Conservation (phyloP, 176 grass and related monocot genomes). For the Canna indica region DNA sequence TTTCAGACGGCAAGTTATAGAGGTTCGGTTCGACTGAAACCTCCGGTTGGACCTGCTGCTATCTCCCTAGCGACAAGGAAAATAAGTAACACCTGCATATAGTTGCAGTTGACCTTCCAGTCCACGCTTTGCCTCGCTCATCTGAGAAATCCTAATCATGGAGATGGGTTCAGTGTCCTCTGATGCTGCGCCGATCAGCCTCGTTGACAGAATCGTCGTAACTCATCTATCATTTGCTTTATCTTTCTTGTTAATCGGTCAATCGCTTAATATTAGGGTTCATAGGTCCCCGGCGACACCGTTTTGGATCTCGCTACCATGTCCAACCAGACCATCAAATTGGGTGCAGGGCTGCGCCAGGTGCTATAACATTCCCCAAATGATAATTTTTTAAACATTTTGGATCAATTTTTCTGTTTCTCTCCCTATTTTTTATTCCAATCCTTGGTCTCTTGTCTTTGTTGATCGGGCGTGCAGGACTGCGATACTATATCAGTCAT, state of each 20-base stretch:
- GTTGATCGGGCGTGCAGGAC: slow-evolving; percentile 30
- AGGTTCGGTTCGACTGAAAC: too few species aligned
- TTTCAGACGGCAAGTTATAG: too few species aligned
- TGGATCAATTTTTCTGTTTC: not conserved
- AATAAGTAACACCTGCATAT: not conserved
- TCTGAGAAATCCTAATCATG: not conserved
- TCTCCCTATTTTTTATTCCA: not conserved
- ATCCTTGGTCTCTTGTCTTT: not conserved
- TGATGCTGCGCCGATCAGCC: not conserved
- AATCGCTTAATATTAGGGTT: not conserved
- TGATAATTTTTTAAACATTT: not conserved
- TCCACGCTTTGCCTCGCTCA: not conserved
- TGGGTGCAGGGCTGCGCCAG: slow-evolving; percentile 65
- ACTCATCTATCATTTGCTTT: not conserved
- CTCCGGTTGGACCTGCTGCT: too few species aligned
- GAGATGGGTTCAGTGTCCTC: not conserved
- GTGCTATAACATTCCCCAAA: slow-evolving; percentile 23
- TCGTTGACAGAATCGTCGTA: slow-evolving; percentile 2
- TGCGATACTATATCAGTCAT: slow-evolving; percentile 59
- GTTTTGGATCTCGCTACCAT: slow-evolving; percentile 65
- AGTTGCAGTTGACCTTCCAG: too few species aligned
- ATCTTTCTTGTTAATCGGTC: not conserved
- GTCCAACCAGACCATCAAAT: slow-evolving; percentile 78
- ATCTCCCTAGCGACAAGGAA: not conserved
- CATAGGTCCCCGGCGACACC: slow-evolving; percentile 65